These are phyloP conservation scores for Phytophthora idaei DNA, from an alignment of 352 stramenopile species.

Conservation along the genomic window DNA sequence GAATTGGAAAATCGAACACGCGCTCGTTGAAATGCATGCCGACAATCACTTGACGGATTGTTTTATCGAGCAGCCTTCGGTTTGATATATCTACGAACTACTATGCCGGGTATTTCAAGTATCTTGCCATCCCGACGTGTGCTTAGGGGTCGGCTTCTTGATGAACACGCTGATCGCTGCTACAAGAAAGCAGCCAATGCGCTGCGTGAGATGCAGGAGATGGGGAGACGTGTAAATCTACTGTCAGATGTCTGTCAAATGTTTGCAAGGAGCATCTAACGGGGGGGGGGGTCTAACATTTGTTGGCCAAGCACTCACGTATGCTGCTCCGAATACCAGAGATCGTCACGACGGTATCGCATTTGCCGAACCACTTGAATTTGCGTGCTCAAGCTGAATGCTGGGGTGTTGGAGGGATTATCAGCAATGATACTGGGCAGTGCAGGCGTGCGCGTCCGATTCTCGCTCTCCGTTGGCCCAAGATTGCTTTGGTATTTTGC, in stretches of 20 bases:
- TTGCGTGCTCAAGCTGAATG: not conserved
- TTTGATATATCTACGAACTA: slow-evolving; percentile 1
- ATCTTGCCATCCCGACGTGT: slow-evolving; percentile 8
- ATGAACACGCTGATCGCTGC: slow-evolving; percentile 4
- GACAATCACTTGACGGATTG: slow-evolving; percentile 2
- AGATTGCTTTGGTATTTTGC: slow-evolving; percentile 8
- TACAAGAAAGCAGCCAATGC: not conserved
- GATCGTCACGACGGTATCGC: slow-evolving; percentile 16
- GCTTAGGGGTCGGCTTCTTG: not conserved
- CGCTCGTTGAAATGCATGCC: slow-evolving; percentile 4
- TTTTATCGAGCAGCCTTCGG: slow-evolving; percentile 6
- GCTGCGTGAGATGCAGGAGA: not conserved
- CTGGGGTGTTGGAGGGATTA: slow-evolving; percentile 8
- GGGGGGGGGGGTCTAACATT: not conserved
- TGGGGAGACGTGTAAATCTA: slow-evolving; percentile 4
- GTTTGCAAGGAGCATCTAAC: slow-evolving; percentile 3
- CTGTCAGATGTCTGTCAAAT: slow-evolving; percentile 15
- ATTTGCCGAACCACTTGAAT: slow-evolving; percentile 6
- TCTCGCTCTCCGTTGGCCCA: slow-evolving; percentile 3
- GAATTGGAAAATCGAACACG: slow-evolving; percentile 2
- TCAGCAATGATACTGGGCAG: slow-evolving; percentile 21
- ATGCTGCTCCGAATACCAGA: not conserved
- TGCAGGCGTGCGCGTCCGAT: slow-evolving; percentile 6
- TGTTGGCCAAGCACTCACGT: slow-evolving; percentile 2
- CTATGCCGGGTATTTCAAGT: not conserved